Evolutionary conservation across 805 yeast species (phyloP), one percentile per base, ranked within the genome.

Genomic region (Hyphopichia homilentoma): DNA sequence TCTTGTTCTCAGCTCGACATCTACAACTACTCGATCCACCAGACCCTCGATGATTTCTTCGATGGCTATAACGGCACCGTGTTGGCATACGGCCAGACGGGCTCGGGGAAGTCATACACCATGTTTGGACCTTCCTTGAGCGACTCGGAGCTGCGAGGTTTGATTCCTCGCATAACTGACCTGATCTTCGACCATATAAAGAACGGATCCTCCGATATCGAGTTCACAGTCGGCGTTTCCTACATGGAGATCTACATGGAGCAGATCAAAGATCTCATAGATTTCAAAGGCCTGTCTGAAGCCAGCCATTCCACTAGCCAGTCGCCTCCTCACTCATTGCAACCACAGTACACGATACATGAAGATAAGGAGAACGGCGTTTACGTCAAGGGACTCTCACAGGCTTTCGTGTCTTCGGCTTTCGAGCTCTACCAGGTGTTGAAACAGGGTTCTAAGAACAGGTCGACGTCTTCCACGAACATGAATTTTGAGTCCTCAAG

Each of bases 191-290:
- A 67, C 12, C 62, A 64, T 25, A 79, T 83, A 9, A 54, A 63
- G 22, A 45, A 59, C 14, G 64, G 70, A 2, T 59, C 75, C 3
- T 56, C 58, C 4, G 75, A 76, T 12, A 64, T 74, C 7, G 88
- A 84, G 44, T 80, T 72, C 47, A 75, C 77, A 1, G 79, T 86
- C 7, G 74, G 77, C 4, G 81, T 84, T 1, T 78, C 86, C 9
- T 81, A 78, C 42, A 69, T 85, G 79, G 96, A 89, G 48, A 78
- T 89, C 8, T 83, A 84, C 54, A 74, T 83, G 69, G 96, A 89
- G 41, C 75, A 73, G 27, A 72, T 88, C 25, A 64, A 73, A 40
- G 97, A 89, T 53, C 62, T 88, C 34, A 61, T 89, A 21, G 67
- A 65, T n/a, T 45, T 25, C 41, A 52, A 27, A 11, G n/a, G n/a